Evolutionary conservation across 208 protist genomes (phyloP), one percentile per base, ranked within the genome.

Genomic region (Leishmania martiniquensis): DNA sequence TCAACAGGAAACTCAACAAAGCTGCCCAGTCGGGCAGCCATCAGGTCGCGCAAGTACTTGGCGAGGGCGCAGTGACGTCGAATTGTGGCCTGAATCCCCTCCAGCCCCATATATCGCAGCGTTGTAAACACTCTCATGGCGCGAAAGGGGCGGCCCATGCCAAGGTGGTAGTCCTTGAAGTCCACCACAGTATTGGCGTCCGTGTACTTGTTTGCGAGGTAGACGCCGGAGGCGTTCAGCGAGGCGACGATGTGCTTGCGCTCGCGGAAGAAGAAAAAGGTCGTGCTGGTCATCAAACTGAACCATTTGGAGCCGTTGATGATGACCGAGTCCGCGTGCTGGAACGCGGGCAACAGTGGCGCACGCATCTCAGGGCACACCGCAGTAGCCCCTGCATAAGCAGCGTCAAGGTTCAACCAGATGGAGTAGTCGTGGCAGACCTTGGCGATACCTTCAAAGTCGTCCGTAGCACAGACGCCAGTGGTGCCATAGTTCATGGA

Each of bases 131-230:
- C 78, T 75, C 89, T 93, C 62, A 94, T 73, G 1, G 90, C 83
- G 37, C 89, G 85, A 78, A 94, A 95, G 10, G 83, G 85, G 0
- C 91, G 83, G 0, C 85, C 87, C 66, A 92, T 82, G 39, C 89
- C 87, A 12, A 95, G 75, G n/a, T 91, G 89, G 75, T 91, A 95
- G 70, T 95, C 86, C 76, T 90, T 87, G 73, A 91, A 95, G 76
- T 95, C 87, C 0, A 85, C 75, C 47, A 87, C 80, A 25, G 66
- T n/a, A 34, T 77, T 78, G 2, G 78, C 59, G 13, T 80, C 85
- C 13, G 85, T 87, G 81, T 78, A 82, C 57, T 79, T 80, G 77
- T 88, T 91, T 29, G 72, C 34, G 44, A 91, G 72, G 71, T 90
- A 93, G 29, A 89, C 82, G 1, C 81, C 84, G 13, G 78, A 86